Base-by-base conservation (phyloP, 179 eudicot species). In the Camellia oleifera region DNA sequence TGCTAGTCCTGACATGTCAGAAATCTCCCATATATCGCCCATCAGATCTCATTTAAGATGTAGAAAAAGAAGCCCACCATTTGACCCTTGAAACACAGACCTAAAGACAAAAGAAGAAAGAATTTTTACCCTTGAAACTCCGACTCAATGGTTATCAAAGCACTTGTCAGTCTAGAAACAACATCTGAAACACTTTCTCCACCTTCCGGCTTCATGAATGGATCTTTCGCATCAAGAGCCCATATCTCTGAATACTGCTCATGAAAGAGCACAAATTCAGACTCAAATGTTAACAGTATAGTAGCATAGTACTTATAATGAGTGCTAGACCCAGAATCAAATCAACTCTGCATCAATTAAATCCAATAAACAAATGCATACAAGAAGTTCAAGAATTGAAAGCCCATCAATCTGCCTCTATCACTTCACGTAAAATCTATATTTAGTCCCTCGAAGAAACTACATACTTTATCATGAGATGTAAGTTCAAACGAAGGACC, bases 171-270 rank as follows among this genome's bases (percentile, higher is more conserved):
- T 73, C 99, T 92, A 17, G 96, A 83, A 78, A 89, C 98, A 81
- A 95, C 99, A 86, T 95, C 95, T 5, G 91, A 91, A 69, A 87
- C 99, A 86, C 99, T 94, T 90, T 95, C 99, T 62, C 98, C 99
- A 67, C 98, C 98, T 90, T 90, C 98, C 87, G 97, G 93, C 84
- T 62, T 84, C 87, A 83, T 81, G 71, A 94, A 91, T 45, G 99
- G 97, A 84, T 92, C 88, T 69, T 87, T 91, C 87, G 85, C 94
- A 73, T 95, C 99, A 50, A 90, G 84, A 70, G 88, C 93, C 99
- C 99, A 95, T 84, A 95, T 94, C 69, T 92, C 98, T 42, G 88
- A 69, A 78, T 95, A 95, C 99, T 95, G 81, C 20, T 44, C 82
- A 57, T 13, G 76, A 75, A 65, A 82, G 52, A 69, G 42, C 72